phyloP scores from a whole-genome alignment of 768 basidiomycete species.

The Chalciporus pseudorubinellus region DNA sequence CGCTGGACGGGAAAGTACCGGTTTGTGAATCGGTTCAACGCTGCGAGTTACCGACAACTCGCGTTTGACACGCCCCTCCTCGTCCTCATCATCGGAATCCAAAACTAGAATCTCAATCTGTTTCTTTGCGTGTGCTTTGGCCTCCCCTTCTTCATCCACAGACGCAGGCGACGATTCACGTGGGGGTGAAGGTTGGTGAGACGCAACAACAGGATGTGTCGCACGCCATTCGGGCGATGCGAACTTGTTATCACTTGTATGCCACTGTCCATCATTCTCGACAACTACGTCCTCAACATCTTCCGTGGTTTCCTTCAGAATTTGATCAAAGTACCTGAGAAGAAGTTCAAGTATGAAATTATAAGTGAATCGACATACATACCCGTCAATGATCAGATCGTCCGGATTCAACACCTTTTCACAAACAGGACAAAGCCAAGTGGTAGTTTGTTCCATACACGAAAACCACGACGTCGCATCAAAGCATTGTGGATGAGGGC shows the following conservation, averaged over 20 bases:
- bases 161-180: slow-evolving; percentile 27
- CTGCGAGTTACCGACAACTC: slow-evolving; percentile 69
- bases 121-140: slow-evolving; percentile 46
- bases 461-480: slow-evolving; percentile 93
- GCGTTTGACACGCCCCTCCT: slow-evolving; percentile 71
- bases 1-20: slow-evolving; percentile 18
- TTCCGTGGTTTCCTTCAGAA: slow-evolving; percentile 74
- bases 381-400: slow-evolving; percentile 93
- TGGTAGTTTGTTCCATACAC: slow-evolving; percentile 95
- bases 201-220: slow-evolving; percentile 40
- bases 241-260: slow-evolving; percentile 83
- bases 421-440: slow-evolving; percentile 94
- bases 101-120: slow-evolving; percentile 61
- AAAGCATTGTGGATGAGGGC: slow-evolving; percentile 93
- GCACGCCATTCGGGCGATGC: slow-evolving; percentile 73
- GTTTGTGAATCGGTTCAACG: slow-evolving; percentile 40
- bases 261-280: slow-evolving; percentile 96
- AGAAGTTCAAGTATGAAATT: neutral
- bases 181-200: slow-evolving; percentile 27
- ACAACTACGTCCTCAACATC: slow-evolving; percentile 89
- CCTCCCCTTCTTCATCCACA: slow-evolving; percentile 27
- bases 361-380: slow-evolving; percentile 20
- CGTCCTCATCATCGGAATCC: slow-evolving; percentile 76
- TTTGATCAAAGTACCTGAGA: slow-evolving; percentile 81
- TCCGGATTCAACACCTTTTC: slow-evolving; percentile 72